Evolutionary conservation across 352 stramenopile species (phyloP), one percentile per base, ranked within the genome.

Genomic region (Globisporangium cederbergense): DNA sequence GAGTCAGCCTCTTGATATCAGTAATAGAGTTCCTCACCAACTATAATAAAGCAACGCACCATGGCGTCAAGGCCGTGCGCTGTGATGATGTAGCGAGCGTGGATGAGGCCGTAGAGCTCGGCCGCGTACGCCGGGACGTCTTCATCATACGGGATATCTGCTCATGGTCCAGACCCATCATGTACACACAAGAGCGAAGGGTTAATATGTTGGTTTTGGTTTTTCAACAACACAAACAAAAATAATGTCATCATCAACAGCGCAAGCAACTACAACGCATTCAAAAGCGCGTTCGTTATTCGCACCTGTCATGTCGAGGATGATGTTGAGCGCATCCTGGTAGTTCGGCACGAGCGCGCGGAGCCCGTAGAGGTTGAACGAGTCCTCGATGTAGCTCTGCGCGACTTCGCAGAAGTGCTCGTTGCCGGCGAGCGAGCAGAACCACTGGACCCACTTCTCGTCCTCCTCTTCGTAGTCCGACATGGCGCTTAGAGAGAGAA

Each of bases 361-460:
- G 42, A 97, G 75, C 10, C 90, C 90, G 70, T 97, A 97, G 65
- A 97, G 82, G 73, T 97, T 97, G 77, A 97, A 97, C 67, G 85
- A 96, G 81, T 97, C 90, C 75, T 97, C 90, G 72, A 97, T 97
- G 87, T 97, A 97, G 74, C 86, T 93, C 67, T 88, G 77, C 59
- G 91, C 86, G 60, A 97, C 88, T 66, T 97, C 89, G 72, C 90
- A 97, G 67, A 97, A 97, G 81, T 93, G 79, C 67, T 97, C 90
- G 64, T 97, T 97, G 67, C 90, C 90, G 45, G 89, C 86, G n/a
- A 97, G 81, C 64, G 83, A 93, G 73, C 89, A 97, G 75, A 96
- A 97, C 90, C 90, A 97, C 75, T 96, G 89, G 73, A 96, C 90
- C 90, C 90, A 97, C 75, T 93, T 96, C 73, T 97, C 89, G 65